Percentiles rank a stretch among this genome's conserved stretches.
phyloP scores from a whole-genome alignment of 2,329 filamentous ascomycete species.

The Nigrospora oryzae region DNA sequence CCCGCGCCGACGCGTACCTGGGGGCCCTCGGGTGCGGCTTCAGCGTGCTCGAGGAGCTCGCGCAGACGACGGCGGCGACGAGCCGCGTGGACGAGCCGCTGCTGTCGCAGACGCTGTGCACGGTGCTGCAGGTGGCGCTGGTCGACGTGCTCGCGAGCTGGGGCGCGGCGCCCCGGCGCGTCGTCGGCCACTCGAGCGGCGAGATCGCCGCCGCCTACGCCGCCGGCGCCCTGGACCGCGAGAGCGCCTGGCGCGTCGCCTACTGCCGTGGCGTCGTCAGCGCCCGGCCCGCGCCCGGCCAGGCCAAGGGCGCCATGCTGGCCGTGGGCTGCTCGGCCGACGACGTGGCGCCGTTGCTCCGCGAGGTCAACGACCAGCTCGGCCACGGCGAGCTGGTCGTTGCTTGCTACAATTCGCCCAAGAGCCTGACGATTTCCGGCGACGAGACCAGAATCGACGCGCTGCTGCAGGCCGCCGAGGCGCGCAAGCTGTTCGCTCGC shows the following conservation, averaged over 20 bases:
- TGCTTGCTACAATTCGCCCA: slow-evolving; percentile 19
- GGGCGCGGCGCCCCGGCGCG: slow-evolving; percentile 21
- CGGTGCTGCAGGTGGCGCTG: slow-evolving; percentile 25
- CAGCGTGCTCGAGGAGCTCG: slow-evolving; percentile 9
- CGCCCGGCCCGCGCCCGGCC: slow-evolving; percentile 10
- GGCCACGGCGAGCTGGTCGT: slow-evolving; percentile 15
- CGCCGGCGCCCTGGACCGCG: slow-evolving; percentile 22
- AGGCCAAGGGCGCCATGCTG: slow-evolving; percentile 16
- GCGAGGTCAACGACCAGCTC: slow-evolving; percentile 3
- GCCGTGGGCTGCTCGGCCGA: slow-evolving; percentile 10
- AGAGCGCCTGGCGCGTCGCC: slow-evolving; percentile 18
- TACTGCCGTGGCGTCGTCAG: slow-evolving; percentile 18
- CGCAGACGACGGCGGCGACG: slow-evolving; percentile 9
- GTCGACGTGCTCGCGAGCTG: slow-evolving; percentile 18
- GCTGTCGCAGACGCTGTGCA: slow-evolving; percentile 23
- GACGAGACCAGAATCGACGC: slow-evolving; percentile 17
- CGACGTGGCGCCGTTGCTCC: neutral
- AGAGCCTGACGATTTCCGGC: slow-evolving; percentile 19
- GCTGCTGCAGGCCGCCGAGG: slow-evolving; percentile 16
- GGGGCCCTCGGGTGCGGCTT: slow-evolving; percentile 13
- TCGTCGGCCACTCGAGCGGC: slow-evolving; percentile 32
- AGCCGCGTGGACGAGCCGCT: slow-evolving; percentile 20
- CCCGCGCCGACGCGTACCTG: slow-evolving; percentile 16
- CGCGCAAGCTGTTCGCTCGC: slow-evolving; percentile 20
- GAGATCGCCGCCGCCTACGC: slow-evolving; percentile 30